A percentile compares a stretch with the other conserved stretches of the same genome.
These are phyloP conservation scores for Thermothielavioides terrestris DNA, from an alignment of 495 filamentous ascomycete species.

Conservation along the genomic window DNA sequence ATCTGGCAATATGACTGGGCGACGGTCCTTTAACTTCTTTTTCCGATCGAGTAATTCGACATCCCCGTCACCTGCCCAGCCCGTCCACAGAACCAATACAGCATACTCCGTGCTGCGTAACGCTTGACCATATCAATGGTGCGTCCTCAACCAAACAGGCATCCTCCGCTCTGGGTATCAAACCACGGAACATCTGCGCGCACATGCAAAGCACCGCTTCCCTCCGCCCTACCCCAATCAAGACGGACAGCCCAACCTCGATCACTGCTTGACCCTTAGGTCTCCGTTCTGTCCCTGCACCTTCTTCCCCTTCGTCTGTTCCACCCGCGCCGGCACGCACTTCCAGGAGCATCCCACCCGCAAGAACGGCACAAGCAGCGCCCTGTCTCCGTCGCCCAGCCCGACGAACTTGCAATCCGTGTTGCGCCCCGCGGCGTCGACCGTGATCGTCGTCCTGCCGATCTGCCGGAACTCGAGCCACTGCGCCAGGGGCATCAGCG, in stretches of 20 bases:
- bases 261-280: too few species aligned
- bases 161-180: conserved; percentile 4
- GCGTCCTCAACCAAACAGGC: neutral
- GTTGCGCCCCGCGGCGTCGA: neutral
- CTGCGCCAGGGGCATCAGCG: conserved; percentile 16
- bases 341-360: conserved; percentile 57
- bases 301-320: neutral
- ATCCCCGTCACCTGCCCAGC: too few species aligned
- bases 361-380: conserved; percentile 49
- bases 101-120: too few species aligned
- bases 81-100: too few species aligned
- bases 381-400: neutral
- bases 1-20: too few species aligned
- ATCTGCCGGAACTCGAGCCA: conserved; percentile 27
- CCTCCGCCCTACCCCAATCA: neutral
- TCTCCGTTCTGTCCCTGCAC: neutral
- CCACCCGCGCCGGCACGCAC: conserved; percentile 41
- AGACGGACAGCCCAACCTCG: neutral
- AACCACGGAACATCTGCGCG: neutral
- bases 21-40: too few species aligned
- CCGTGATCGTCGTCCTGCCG: neutral
- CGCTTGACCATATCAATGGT: too few species aligned
- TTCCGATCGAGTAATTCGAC: too few species aligned
- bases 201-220: neutral
- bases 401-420: neutral